Conservation (phyloP, 2,329 filamentous ascomycete genomes). For the Sphaerostilbella broomeana region DNA sequence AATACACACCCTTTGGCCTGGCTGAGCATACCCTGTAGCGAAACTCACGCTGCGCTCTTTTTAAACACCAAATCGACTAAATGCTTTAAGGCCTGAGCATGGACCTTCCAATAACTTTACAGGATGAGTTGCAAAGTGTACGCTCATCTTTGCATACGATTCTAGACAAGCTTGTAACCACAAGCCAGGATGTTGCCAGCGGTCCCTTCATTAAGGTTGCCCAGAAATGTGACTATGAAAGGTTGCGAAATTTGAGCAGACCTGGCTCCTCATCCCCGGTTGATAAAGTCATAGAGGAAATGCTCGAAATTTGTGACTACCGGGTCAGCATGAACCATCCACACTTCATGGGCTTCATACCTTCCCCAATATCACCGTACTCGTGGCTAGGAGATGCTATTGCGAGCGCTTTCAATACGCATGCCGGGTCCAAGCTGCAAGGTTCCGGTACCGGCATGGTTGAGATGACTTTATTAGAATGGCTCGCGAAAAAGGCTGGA, state of each 20-base stretch:
- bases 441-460: constrained; percentile 19
- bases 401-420: constrained; percentile 18
- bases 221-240: not conserved
- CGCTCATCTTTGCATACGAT: not conserved
- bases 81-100: no score
- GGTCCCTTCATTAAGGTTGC: not conserved
- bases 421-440: constrained; percentile 18
- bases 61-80: no score
- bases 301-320: constrained; percentile 8
- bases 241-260: not conserved
- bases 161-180: not conserved
- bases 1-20: no score
- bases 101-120: no score
- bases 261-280: not conserved
- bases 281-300: constrained; percentile 5
- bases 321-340: constrained; percentile 14
- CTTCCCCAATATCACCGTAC: constrained; percentile 17
- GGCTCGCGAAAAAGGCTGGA: constrained; percentile 16
- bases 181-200: not conserved
- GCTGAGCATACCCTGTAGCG: no score
- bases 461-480: constrained; percentile 21
- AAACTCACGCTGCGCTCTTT: no score
- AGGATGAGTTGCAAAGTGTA: not conserved
- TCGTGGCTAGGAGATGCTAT: constrained; percentile 20
- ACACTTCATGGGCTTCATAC: constrained; percentile 19